Base-by-base conservation (phyloP, 1,139 yeast species). In the Kodamaea fungicola region DNA sequence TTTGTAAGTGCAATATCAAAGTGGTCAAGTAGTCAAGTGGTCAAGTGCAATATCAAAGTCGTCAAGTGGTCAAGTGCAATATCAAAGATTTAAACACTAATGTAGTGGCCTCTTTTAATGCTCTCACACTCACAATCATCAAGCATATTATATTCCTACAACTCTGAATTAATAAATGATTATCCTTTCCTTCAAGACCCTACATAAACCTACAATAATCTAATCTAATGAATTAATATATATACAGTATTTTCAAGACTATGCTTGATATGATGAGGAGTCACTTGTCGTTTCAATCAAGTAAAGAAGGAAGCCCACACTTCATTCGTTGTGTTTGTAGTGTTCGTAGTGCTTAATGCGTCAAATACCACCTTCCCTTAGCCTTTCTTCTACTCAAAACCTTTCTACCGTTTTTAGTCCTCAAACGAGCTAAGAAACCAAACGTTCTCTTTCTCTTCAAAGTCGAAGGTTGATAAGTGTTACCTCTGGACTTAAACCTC, bases 381-480 rank as follows among this genome's bases (percentile, higher is more conserved):
- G 80, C 83, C 55, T 69, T 82, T 62, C 98, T 78, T 59, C 94
- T 76, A 40, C 77, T 77, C 42, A 92, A 67, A 33, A 92, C 76
- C 57, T 83, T 86, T 51, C 90, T 77, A 8, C 97, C 97, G 29
- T 79, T 76, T 50, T 75, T 78, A n/a, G 83, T 66, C 57, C 81
- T 78, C 62, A 85, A 76, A 57, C 97, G 79, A n/a, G 96, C 92
- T 54, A 92, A 71, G 52, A 90, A 92, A 0, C 98, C 98, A 44
- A 86, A 75, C 26, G 85, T 82, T 63, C 96, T 82, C 70, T 92
- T 92, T 59, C 97, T 77, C 58, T 86, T 88, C 46, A 87, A 68
- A 1, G 95, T 89, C 42, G 90, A 83, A 32, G 98, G 97, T 61
- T 90, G 97, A 62, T 84, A 92, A 16, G 96, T 88, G 64, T 88